Percentiles rank a stretch among this genome's conserved stretches.
These are phyloP conservation scores for Oemleria cerasiformis DNA, from an alignment of 306 rosid genomes.

Conservation along the genomic window DNA sequence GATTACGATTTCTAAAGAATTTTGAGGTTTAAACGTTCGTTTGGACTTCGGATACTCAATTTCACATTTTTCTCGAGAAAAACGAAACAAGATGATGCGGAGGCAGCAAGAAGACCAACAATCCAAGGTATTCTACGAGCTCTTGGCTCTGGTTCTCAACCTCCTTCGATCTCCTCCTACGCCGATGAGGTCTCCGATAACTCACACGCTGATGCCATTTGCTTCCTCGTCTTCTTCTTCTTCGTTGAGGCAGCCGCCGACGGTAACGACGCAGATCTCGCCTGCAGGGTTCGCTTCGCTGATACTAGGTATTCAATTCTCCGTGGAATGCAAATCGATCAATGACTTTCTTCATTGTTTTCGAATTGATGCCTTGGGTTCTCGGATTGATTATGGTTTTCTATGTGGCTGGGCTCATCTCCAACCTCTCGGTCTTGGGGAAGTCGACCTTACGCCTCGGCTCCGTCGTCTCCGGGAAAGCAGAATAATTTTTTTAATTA, in stretches of 20 bases:
- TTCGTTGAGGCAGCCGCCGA: constrained; percentile 8
- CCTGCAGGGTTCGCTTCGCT: constrained; percentile 82
- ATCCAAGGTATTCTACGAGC: constrained; percentile 60
- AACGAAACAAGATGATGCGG: constrained; percentile 39
- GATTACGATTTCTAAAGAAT: neutral
- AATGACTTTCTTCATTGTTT: constrained; percentile 81
- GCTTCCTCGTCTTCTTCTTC: constrained; percentile 5
- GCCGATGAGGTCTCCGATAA: constrained; percentile 42
- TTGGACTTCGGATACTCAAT: neutral
- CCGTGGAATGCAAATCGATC: no score
- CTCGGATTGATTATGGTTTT: constrained; percentile 65
- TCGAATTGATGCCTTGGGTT: constrained; percentile 92
- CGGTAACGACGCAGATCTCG: constrained; percentile 41
- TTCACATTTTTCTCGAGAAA: neutral
- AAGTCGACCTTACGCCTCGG: constrained; percentile 54
- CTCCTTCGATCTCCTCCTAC: constrained; percentile 65
- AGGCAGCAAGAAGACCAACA: constrained; percentile 41
- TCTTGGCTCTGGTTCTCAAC: constrained; percentile 61
- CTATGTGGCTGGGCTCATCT: constrained; percentile 68
- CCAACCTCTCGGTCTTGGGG: constrained; percentile 57
- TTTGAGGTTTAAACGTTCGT: neutral
- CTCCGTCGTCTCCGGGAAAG: constrained; percentile 49
- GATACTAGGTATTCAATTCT: constrained; percentile 84
- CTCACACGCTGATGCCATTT: constrained; percentile 4
- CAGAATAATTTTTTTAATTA: no score